Evolutionary conservation across 352 stramenopile genomes (phyloP).

Genomic region (Globisporangium yorkense): DNA sequence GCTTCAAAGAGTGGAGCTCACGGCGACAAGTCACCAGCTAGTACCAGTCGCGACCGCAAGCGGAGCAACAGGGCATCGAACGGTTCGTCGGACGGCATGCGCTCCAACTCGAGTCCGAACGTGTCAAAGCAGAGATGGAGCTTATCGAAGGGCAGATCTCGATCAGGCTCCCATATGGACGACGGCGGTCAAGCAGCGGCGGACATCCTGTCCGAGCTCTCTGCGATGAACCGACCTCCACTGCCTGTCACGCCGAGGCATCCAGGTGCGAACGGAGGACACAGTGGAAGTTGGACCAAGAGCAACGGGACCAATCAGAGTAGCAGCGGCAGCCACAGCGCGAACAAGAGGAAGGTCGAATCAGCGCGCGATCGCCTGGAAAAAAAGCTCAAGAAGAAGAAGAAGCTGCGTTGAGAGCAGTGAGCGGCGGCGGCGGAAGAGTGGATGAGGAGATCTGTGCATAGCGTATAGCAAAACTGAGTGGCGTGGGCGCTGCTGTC

Average conservation of each 20-base stretch:
- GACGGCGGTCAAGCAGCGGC: conserved; percentile 22
- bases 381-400: conserved; percentile 81
- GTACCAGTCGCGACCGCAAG: conserved; percentile 6
- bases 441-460: background rate
- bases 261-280: background rate
- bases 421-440: background rate
- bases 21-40: background rate
- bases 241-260: conserved; percentile 30
- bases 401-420: conserved; percentile 36
- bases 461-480: background rate
- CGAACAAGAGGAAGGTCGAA: conserved; percentile 44
- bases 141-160: conserved; percentile 6
- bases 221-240: conserved; percentile 33
- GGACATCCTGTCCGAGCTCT: conserved; percentile 14
- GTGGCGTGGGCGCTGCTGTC: too few species aligned
- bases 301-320: conserved; percentile 5
- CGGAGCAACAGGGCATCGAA: conserved; percentile 6
- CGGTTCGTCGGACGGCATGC: conserved; percentile 11
- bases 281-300: conserved; percentile 11
- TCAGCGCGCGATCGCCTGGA: conserved; percentile 64
- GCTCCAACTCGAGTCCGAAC: background rate
- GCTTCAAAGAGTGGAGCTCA: background rate
- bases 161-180: conserved; percentile 12
- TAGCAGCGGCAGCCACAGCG: background rate
- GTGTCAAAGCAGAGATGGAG: conserved; percentile 8